These are phyloP conservation scores for Solanum megistacrolobum DNA, from an alignment of 257 asterid genomes.

Conservation along the genomic window DNA sequence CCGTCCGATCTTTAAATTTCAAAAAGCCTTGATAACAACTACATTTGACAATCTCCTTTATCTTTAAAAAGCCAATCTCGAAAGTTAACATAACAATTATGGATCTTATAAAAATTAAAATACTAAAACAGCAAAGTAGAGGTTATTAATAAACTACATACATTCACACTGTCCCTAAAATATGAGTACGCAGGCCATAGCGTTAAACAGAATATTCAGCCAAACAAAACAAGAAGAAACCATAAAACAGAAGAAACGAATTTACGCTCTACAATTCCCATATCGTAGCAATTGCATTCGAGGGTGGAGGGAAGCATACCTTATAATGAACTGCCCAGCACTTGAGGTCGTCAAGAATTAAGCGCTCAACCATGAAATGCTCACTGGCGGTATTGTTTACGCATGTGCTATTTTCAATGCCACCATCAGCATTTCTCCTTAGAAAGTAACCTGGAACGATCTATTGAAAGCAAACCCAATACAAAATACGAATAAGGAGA, in stretches of 20 bases:
- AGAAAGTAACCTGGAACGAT: slow-evolving; percentile 98
- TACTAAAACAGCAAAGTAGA: background rate
- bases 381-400: slow-evolving; percentile 94
- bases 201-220: background rate
- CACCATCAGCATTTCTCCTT: slow-evolving; percentile 77
- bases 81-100: background rate
- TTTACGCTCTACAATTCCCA: background rate
- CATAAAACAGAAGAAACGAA: background rate
- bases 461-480: slow-evolving; percentile 33
- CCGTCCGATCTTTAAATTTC: background rate
- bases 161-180: background rate
- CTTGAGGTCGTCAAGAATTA: slow-evolving; percentile 80
- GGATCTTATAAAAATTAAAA: background rate
- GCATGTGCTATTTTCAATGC: slow-evolving; percentile 80
- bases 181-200: background rate
- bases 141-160: background rate
- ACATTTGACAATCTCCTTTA: background rate
- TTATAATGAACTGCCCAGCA: slow-evolving; percentile 79
- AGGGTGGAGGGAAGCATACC: slow-evolving; percentile 25
- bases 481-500: background rate
- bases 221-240: background rate
- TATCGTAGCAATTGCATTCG: background rate
- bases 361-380: slow-evolving; percentile 89
- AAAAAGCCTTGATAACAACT: background rate
- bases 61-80: background rate